phyloP scores from a whole-genome alignment of 2,329 filamentous ascomycete genomes.

The Xylariales sp. region DNA sequence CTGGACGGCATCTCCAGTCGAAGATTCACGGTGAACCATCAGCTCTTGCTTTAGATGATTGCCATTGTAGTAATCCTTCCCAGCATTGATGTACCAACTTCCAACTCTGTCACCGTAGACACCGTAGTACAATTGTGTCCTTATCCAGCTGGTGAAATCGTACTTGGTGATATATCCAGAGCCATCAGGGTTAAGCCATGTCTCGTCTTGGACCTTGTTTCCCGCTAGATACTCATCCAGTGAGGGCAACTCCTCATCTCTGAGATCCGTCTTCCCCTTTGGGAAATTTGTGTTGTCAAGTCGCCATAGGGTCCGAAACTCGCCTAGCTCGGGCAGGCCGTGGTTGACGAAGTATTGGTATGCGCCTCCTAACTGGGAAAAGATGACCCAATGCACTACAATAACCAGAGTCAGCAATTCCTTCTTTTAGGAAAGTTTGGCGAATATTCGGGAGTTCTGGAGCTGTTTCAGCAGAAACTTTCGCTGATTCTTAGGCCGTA shows the following conservation, averaged over 20 bases:
- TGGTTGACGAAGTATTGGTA: slow-evolving; percentile 52
- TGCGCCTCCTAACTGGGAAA: slow-evolving; percentile 43
- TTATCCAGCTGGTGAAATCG: slow-evolving; percentile 27
- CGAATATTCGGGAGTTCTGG: no score
- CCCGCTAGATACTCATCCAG: slow-evolving; percentile 36
- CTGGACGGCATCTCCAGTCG: slow-evolving; percentile 45
- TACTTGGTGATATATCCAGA: slow-evolving; percentile 48
- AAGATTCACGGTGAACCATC: slow-evolving; percentile 44
- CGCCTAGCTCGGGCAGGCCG: slow-evolving; percentile 40
- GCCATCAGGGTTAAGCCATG: slow-evolving; percentile 43
- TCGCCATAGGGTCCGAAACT: slow-evolving; percentile 46
- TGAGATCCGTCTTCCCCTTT: slow-evolving; percentile 38
- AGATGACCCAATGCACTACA: slow-evolving; percentile 51
- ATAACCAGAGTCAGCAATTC: no score
- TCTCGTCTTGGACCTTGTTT: slow-evolving; percentile 50
- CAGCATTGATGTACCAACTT: slow-evolving; percentile 46
- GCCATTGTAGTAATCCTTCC: slow-evolving; percentile 48
- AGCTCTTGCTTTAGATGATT: slow-evolving; percentile 49
- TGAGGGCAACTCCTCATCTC: slow-evolving; percentile 39
- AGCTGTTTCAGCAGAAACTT: no score
- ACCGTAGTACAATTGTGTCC: slow-evolving; percentile 41
- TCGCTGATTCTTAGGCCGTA: no score
- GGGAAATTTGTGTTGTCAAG: slow-evolving; percentile 44
- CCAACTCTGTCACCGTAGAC: slow-evolving; percentile 45
- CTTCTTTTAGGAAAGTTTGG: no score